Evolutionary conservation across 192 early-diverging fungal genomes (phyloP).

Genomic region (Gigaspora rosea): DNA sequence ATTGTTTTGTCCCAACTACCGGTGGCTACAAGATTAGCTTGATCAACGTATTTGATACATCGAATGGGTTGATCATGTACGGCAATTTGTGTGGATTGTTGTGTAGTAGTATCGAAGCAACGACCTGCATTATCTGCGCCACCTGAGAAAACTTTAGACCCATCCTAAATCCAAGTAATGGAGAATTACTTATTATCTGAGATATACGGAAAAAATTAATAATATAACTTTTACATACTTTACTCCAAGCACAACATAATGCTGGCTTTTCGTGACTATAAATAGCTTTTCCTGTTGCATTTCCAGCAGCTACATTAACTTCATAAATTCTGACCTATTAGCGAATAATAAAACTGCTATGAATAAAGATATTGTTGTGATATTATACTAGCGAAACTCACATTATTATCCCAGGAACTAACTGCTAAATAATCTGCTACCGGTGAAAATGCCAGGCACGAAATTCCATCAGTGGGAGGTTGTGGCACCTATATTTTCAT

Average conservation of each 20-base stretch:
- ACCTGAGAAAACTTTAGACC: conserved; percentile 84
- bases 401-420: conserved; percentile 88
- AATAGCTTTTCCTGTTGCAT: conserved; percentile 73
- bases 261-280: conserved; percentile 84
- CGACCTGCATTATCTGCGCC: conserved; percentile 89
- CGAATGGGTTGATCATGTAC: conserved; percentile 89
- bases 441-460: conserved; percentile 78
- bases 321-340: conserved; percentile 93
- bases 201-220: not conserved
- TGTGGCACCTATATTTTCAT: conserved; percentile 47
- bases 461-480: conserved; percentile 78
- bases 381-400: conserved; percentile 24
- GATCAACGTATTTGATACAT: conserved; percentile 77
- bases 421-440: conserved; percentile 84
- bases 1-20: conserved; percentile 96
- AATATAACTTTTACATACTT: conserved; percentile 48
- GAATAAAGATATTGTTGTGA: too few species aligned
- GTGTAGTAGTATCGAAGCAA: conserved; percentile 81
- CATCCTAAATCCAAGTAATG: conserved; percentile 64
- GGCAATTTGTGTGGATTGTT: conserved; percentile 81
- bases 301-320: conserved; percentile 69
- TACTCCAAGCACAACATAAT: conserved; percentile 83
- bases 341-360: too few species aligned
- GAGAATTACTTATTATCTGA: not conserved
- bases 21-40: conserved; percentile 71